Evolutionary conservation across 192 early-diverging fungal species (phyloP).

Genomic region (Coemansia sp.): DNA sequence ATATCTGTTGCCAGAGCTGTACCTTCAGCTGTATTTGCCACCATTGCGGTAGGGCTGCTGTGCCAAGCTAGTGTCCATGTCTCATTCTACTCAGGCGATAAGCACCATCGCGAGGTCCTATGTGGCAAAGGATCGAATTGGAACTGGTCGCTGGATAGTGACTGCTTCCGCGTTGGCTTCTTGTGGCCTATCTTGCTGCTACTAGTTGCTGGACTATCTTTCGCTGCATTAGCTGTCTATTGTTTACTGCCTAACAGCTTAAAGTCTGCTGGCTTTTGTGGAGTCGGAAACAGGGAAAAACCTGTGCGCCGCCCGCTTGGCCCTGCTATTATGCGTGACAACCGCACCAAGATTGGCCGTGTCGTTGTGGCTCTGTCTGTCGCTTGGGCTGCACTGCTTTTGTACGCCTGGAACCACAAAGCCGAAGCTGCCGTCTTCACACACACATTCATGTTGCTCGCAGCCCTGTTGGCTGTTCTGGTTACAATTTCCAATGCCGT

Average conservation of each 20-base stretch:
- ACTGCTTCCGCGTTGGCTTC: slow-evolving; percentile 18
- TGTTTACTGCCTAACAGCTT: neutral
- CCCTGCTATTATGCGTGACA: slow-evolving; percentile 24
- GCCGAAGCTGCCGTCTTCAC: neutral
- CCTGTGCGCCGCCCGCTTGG: slow-evolving; percentile 33
- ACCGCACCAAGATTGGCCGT: slow-evolving; percentile 19
- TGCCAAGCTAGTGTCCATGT: neutral
- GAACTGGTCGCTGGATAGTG: slow-evolving; percentile 14
- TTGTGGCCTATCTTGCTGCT: slow-evolving; percentile 34
- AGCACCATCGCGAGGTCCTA: neutral
- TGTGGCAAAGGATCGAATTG: slow-evolving; percentile 15
- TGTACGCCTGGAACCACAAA: neutral
- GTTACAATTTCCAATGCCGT: neutral
- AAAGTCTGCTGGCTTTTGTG: neutral
- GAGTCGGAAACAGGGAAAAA: neutral
- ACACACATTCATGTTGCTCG: neutral
- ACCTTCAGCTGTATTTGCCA: neutral
- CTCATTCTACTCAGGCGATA: neutral
- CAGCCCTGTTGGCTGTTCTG: neutral
- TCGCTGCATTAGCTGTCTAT: slow-evolving; percentile 2
- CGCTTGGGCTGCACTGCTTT: slow-evolving; percentile 6
- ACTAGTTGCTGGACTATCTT: neutral
- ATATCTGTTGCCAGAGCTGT: neutral
- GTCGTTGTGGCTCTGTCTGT: neutral
- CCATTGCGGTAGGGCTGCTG: neutral